These are phyloP conservation scores for Polyrhizophydium stewartii DNA, from an alignment of 371 early-diverging fungal species.

Conservation along the genomic window DNA sequence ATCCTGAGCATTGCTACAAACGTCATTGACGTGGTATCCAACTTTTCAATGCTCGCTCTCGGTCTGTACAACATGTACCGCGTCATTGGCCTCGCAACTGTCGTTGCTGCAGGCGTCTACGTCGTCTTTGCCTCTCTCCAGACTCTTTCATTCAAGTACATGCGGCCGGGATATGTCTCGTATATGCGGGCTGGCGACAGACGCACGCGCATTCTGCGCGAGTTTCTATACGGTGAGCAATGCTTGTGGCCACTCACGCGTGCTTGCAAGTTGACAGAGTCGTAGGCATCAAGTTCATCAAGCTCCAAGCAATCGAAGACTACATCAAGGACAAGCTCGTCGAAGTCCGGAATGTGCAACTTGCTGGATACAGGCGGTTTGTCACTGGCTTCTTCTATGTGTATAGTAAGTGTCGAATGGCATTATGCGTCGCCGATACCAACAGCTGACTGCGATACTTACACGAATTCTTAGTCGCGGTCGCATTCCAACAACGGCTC, in stretches of 20 bases:
- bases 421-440: neutral
- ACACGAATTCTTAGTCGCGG: neutral
- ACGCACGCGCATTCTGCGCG: constrained; percentile 20
- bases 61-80: neutral
- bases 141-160: too few species aligned
- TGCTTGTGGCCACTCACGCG: too few species aligned
- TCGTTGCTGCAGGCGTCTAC: too few species aligned
- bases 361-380: too few species aligned
- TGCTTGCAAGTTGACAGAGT: too few species aligned
- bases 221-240: constrained; percentile 36
- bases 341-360: too few species aligned
- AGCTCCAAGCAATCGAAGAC: constrained; percentile 24
- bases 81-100: neutral
- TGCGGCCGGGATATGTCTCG: neutral
- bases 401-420: neutral
- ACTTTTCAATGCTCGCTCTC: neutral
- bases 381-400: neutral
- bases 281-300: constrained; percentile 30
- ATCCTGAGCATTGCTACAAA: neutral
- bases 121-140: neutral
- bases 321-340: too few species aligned
- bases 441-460: constrained; percentile 3
- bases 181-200: constrained; percentile 18
- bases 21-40: neutral
- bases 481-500: neutral